Base-by-base conservation (phyloP, 495 filamentous ascomycete species). In the Podospora fimiseda region DNA sequence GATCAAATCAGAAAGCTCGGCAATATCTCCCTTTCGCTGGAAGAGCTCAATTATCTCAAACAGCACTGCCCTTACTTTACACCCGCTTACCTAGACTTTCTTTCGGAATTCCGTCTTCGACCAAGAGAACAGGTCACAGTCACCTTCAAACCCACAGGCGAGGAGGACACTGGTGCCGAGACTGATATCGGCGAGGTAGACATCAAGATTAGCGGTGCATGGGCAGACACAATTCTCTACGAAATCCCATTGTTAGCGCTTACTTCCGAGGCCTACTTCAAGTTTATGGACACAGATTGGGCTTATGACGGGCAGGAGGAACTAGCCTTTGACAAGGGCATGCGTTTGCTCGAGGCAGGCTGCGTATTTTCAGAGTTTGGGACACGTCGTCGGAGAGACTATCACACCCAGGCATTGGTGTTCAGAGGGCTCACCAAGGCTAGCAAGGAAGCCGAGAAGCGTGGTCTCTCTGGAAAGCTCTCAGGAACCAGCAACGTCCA, bases 151-250 rank as follows among this genome's bases (percentile, higher is more conserved):
- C 82, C 89, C 1, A 65, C 74, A 2, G 67, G n/a, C n/a, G n/a
- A 54, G 2, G 62, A 81, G 7, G 84, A 89, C 56, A 82, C 79
- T 0, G 83, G 80, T 21, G 78, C 79, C 47, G 84, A 88, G 48
- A 71, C 77, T 1, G 87, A 91, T 46, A 53, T 83, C 37, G 94
- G 94, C 20, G 83, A 87, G 49, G 58, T 96, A 39, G 72, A 83
- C 56, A 81, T 96, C 51, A 64, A 80, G 19, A 80, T 91, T 52
- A 80, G 81, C 59, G 93, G 93, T 16, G 76, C 82, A 47, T 98
- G 93, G 93, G 78, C 90, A 7, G 92, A 96, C 45, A 95, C 93
- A 0, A 98, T 98, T 43, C 81, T 98, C 44, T 98, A 98, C 68
- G 93, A 98, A 72, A 95, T 97, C 52, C 94, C 93, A 0, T 75